A percentile compares a stretch with the other conserved stretches of the same genome.
Conservation (phyloP, 768 basidiomycete genomes). For the Trametes villosa region DNA sequence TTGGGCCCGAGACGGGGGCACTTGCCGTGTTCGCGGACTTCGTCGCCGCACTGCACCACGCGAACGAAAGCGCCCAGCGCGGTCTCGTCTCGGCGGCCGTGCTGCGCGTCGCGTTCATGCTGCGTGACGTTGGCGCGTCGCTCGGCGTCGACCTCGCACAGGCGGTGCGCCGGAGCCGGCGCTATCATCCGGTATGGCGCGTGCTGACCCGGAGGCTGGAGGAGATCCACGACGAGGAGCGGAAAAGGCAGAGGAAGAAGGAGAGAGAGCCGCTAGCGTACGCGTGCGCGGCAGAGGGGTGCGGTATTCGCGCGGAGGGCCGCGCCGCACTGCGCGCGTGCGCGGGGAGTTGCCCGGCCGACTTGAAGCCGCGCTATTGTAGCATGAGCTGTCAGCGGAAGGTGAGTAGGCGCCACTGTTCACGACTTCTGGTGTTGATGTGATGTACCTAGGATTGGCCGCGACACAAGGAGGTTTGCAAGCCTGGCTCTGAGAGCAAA, state of each 20-base stretch:
- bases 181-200: conserved; percentile 21
- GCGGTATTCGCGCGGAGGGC: conserved; percentile 22
- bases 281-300: conserved; percentile 25
- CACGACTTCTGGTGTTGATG: not conserved
- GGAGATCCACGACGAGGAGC: conserved; percentile 11
- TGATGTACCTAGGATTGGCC: conserved; percentile 11
- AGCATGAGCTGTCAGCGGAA: conserved; percentile 26
- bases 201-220: conserved; percentile 7
- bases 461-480: not conserved
- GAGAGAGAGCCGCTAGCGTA: conserved; percentile 17
- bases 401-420: conserved; percentile 1
- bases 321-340: conserved; percentile 22
- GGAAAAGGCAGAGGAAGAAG: conserved; percentile 8
- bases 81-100: conserved; percentile 21
- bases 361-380: conserved; percentile 27
- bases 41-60: conserved; percentile 11
- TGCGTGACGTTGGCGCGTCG: not conserved
- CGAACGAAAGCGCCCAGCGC: conserved; percentile 14
- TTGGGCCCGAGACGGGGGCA: no score
- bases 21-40: not conserved
- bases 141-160: not conserved
- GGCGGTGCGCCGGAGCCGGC: conserved; percentile 4
- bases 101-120: conserved; percentile 15
- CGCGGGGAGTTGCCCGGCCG: conserved; percentile 20
- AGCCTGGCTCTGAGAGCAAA: not conserved